phyloP scores from a whole-genome alignment of 495 filamentous ascomycete species.

The Beverwykella pulmonaria region DNA sequence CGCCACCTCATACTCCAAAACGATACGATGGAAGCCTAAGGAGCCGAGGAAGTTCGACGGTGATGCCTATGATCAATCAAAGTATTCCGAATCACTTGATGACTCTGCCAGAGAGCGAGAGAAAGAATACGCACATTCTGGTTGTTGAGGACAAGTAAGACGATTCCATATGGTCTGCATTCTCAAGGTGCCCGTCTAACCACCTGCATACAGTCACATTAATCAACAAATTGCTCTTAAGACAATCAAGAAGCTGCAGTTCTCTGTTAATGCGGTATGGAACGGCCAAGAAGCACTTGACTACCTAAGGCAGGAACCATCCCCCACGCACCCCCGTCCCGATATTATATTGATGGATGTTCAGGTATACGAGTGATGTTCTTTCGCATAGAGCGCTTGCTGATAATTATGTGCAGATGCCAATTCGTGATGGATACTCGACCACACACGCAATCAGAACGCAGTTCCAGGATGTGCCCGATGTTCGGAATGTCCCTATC shows the following conservation, averaged over 20 bases:
- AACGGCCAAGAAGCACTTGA: constrained; percentile 79
- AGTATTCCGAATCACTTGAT: constrained; percentile 35
- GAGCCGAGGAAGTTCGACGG: constrained; percentile 20
- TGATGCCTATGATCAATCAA: constrained; percentile 43
- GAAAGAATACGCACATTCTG: constrained; percentile 62
- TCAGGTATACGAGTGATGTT: constrained; percentile 60
- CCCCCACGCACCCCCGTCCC: constrained; percentile 51
- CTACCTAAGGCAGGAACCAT: constrained; percentile 54
- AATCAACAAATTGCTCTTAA: constrained; percentile 73
- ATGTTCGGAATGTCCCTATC: constrained; percentile 63
- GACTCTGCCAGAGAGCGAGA: constrained; percentile 46
- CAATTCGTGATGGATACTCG: constrained; percentile 62
- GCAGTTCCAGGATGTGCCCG: constrained; percentile 57
- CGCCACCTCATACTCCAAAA: constrained; percentile 35
- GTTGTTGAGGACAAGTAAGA: constrained; percentile 78
- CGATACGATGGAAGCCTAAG: constrained; percentile 39
- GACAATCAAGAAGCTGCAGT: constrained; percentile 75
- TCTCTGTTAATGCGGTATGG: constrained; percentile 67
- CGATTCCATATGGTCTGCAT: neutral
- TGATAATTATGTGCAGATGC: constrained; percentile 30
- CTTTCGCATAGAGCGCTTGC: constrained; percentile 20
- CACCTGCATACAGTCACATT: constrained; percentile 26
- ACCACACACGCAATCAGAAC: constrained; percentile 72
- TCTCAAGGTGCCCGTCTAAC: constrained; percentile 4
- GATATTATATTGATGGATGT: constrained; percentile 90